These are phyloP conservation scores for Phytophthora hybrid DNA, from an alignment of 352 stramenopile genomes.

Conservation along the genomic window DNA sequence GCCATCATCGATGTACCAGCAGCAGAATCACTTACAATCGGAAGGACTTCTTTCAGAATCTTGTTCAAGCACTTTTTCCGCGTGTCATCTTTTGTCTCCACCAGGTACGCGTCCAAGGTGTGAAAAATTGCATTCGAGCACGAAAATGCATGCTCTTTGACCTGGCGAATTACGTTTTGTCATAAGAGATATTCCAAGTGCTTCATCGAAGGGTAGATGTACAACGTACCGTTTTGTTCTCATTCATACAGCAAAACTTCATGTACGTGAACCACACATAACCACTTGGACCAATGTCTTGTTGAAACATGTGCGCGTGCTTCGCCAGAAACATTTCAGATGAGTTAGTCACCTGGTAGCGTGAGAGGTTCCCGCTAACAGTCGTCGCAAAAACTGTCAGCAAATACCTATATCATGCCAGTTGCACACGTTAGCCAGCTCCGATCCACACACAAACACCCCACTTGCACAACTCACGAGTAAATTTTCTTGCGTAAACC, in stretches of 20 bases:
- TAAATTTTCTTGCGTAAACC: slow-evolving; percentile 68
- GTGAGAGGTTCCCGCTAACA: slow-evolving; percentile 63
- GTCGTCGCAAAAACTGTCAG: slow-evolving; percentile 68
- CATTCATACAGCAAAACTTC: slow-evolving; percentile 69
- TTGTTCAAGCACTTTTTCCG: slow-evolving; percentile 78
- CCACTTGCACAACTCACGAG: slow-evolving; percentile 46
- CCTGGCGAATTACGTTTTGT: slow-evolving; percentile 38
- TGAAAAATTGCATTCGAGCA: slow-evolving; percentile 57
- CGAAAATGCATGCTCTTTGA: slow-evolving; percentile 72
- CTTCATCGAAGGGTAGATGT: neutral
- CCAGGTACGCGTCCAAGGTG: slow-evolving; percentile 52
- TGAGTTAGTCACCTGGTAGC: slow-evolving; percentile 77
- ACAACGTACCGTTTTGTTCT: slow-evolving; percentile 75
- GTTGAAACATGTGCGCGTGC: slow-evolving; percentile 49
- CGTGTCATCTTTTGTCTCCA: slow-evolving; percentile 48
- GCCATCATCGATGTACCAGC: slow-evolving; percentile 44
- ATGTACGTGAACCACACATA: slow-evolving; percentile 74
- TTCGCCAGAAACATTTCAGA: slow-evolving; percentile 60
- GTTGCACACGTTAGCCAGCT: slow-evolving; percentile 6
- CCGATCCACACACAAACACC: neutral
- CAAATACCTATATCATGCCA: slow-evolving; percentile 54
- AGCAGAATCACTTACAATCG: slow-evolving; percentile 59
- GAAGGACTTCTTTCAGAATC: slow-evolving; percentile 78
- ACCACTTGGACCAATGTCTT: slow-evolving; percentile 65
- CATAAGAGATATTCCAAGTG: neutral